Percentiles rank a stretch among this genome's conserved stretches.
Evolutionary conservation across 2,329 filamentous ascomycete species (phyloP).

Genomic region (Arachnomyces sp.): DNA sequence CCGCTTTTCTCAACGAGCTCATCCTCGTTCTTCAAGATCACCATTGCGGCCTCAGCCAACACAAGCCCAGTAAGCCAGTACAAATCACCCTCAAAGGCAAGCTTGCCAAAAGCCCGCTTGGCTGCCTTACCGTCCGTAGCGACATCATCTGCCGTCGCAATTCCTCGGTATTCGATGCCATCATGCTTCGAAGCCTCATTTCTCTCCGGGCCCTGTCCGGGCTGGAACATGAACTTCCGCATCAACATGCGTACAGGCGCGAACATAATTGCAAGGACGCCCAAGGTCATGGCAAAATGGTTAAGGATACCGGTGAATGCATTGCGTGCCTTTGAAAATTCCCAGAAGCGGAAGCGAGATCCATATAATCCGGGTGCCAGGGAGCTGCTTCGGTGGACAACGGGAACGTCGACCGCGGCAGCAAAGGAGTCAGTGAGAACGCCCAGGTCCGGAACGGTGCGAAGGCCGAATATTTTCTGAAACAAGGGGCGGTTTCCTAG

Average conservation of each 20-base stretch:
- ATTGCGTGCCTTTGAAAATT: slow-evolving; percentile 48
- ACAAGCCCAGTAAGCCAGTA: slow-evolving; percentile 39
- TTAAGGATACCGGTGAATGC: slow-evolving; percentile 41
- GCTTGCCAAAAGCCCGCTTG: slow-evolving; percentile 35
- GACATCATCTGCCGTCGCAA: slow-evolving; percentile 35
- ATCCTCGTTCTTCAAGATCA: slow-evolving; percentile 36
- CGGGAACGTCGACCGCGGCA: slow-evolving; percentile 46
- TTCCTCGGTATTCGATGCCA: slow-evolving; percentile 35
- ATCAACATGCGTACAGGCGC: slow-evolving; percentile 48
- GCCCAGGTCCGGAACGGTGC: slow-evolving; percentile 50
- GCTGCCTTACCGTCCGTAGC: slow-evolving; percentile 15
- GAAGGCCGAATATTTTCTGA: slow-evolving; percentile 44
- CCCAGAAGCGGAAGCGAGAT: slow-evolving; percentile 49
- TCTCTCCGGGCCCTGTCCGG: slow-evolving; percentile 41
- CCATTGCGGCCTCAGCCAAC: slow-evolving; percentile 39
- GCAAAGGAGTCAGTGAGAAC: slow-evolving; percentile 48
- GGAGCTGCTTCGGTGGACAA: slow-evolving; percentile 55
- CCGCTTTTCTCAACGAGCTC: slow-evolving; percentile 34
- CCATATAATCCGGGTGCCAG: slow-evolving; percentile 53
- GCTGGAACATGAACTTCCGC: slow-evolving; percentile 41
- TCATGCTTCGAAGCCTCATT: slow-evolving; percentile 36
- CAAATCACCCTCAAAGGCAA: slow-evolving; percentile 34
- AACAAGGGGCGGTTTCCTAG: slow-evolving; percentile 12
- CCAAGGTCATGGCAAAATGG: slow-evolving; percentile 42
- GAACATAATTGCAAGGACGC: slow-evolving; percentile 40